Percentiles rank a stretch among this genome's conserved stretches.
Conservation (phyloP, 1,284 basidiomycete species). For the Mycosarcoma maydis region DNA sequence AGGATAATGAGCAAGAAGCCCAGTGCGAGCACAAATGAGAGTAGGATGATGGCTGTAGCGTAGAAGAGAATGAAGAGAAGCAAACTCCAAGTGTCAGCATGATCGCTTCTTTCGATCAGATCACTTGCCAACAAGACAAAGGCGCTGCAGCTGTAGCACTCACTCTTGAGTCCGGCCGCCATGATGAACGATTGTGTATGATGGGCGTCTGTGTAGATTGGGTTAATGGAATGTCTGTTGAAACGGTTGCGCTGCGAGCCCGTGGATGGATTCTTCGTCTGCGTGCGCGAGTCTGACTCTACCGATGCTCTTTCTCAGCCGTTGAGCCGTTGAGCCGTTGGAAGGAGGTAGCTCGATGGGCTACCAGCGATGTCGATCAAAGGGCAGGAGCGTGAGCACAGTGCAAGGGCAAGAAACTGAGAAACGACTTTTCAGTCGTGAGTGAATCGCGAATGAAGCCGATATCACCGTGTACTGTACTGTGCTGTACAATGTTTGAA, state of each 20-base stretch:
- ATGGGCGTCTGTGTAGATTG: background rate
- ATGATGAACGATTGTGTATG: conserved; percentile 22
- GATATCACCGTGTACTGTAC: background rate
- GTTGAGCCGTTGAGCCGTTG: too few species aligned
- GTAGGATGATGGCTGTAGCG: conserved; percentile 62
- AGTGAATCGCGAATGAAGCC: background rate
- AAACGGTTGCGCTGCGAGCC: too few species aligned
- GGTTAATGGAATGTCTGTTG: conserved; percentile 10
- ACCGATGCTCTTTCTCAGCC: too few species aligned
- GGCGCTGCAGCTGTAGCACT: conserved; percentile 10
- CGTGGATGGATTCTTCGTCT: background rate
- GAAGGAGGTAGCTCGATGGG: too few species aligned
- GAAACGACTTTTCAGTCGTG: too few species aligned
- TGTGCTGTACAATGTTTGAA: background rate
- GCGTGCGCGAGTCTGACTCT: too few species aligned
- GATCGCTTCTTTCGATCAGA: too few species aligned
- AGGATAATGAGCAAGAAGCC: conserved; percentile 98
- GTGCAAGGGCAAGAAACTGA: too few species aligned
- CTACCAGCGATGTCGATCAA: too few species aligned
- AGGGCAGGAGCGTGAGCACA: background rate
- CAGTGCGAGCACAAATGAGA: conserved; percentile 91
- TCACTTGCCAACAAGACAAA: too few species aligned
- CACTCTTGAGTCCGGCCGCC: conserved; percentile 57
- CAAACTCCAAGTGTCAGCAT: background rate
- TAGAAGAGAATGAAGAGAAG: background rate